Base-by-base conservation (phyloP, 257 asterid genomes). In the Solanum ahanhuiri region DNA sequence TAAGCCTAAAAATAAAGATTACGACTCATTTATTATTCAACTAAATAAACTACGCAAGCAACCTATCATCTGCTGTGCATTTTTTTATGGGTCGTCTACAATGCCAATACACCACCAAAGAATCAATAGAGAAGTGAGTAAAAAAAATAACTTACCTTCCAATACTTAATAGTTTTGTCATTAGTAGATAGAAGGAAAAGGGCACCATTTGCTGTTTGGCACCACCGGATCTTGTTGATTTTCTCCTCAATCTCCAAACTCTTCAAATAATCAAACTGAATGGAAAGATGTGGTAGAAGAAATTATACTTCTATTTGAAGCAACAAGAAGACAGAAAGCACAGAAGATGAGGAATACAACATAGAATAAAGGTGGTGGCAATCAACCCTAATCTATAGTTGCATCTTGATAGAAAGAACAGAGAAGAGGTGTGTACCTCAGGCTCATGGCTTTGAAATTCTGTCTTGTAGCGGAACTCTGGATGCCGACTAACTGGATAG, bases 361-460 rank as follows among this genome's bases (percentile, higher is more conserved):
- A 48, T 30, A 81, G 83, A 37, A 77, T 77, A 77, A 18, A 25
- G 83, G 41, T 0, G 5, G 83, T 15, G 5, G 28, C 64, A 79
- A 28, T 81, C 84, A 18, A 31, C 30, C 57, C 84, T 48, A 81
- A 6, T 30, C 84, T 48, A 81, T 51, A 45, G 30, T 48, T 81
- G 69, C 69, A 51, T 48, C 28, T 48, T 48, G 84, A 30, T 20
- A 81, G 67, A 81, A n/a, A 67, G 85, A 85, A 60, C 58, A 28
- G 30, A 34, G 43, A 88, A 87, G 76, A 34, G 69, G 81, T 81
- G 77, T 60, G 71, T 93, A 94, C 99, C 99, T 97, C 99, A 82
- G 99, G 99, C 92, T 97, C 99, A 43, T 97, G 99, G 92, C 99
- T 97, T 90, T 97, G 99, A 88, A 97, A 97, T 87, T 97, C 99